Evolutionary conservation across 305 asterid genomes (phyloP).

Genomic region (Plantago coronopus): DNA sequence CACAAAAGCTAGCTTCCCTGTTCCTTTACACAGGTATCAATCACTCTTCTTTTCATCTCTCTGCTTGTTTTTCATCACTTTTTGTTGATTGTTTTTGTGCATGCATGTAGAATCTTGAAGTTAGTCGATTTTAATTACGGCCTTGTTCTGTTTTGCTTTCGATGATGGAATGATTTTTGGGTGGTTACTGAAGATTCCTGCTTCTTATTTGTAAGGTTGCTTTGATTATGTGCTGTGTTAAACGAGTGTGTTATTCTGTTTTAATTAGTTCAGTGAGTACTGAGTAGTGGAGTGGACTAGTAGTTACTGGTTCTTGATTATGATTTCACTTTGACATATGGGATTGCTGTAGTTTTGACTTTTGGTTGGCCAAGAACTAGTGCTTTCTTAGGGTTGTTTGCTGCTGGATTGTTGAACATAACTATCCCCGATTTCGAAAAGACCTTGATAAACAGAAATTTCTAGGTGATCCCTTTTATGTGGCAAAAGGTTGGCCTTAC

Average conservation of each 20-base stretch:
- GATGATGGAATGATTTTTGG: neutral
- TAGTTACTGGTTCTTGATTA: neutral
- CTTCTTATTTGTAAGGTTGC: neutral
- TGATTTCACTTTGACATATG: neutral
- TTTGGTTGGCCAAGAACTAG: too few relatives aligned
- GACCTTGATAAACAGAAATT: too few relatives aligned
- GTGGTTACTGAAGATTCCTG: neutral
- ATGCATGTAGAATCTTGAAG: constrained; percentile 23
- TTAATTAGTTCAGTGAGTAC: neutral
- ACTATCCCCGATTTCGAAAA: too few relatives aligned
- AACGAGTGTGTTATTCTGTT: neutral
- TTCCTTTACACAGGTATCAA: constrained; percentile 20
- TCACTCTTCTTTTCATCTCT: neutral
- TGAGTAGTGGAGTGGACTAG: neutral
- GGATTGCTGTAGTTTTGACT: too few relatives aligned
- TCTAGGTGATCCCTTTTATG: too few relatives aligned
- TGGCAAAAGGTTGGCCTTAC: too few relatives aligned
- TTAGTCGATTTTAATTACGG: neutral
- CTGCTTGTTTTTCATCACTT: neutral
- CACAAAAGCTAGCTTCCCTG: constrained; percentile 15
- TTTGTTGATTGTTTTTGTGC: constrained; percentile 13
- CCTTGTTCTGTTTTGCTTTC: neutral
- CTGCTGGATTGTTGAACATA: too few relatives aligned
- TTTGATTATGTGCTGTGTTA: neutral
- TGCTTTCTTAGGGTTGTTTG: too few relatives aligned